phyloP scores from a whole-genome alignment of 441 rosid species.

The Flueggea neowawraea region DNA sequence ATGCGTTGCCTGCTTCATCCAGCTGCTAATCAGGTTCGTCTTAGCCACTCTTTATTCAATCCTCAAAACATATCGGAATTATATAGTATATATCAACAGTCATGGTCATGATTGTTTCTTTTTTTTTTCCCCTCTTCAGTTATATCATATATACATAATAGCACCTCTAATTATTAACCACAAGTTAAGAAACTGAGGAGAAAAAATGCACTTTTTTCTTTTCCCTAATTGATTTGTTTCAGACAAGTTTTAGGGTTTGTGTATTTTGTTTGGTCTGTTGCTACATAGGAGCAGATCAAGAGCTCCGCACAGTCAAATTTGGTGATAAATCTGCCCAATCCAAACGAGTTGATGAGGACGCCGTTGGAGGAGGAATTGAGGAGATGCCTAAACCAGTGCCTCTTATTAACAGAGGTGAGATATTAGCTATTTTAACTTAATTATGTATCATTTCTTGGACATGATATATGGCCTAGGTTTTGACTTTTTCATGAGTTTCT shows the following conservation, averaged over 20 bases:
- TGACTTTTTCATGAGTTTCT: too few relatives aligned
- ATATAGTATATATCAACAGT: too few relatives aligned
- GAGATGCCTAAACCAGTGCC: slow-evolving; percentile 59
- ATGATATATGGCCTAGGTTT: too few relatives aligned
- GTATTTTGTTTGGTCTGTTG: too few relatives aligned
- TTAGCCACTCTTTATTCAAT: slow-evolving; percentile 59
- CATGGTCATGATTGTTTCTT: too few relatives aligned
- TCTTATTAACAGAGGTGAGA: slow-evolving; percentile 71
- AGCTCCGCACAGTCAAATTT: slow-evolving; percentile 28
- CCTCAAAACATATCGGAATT: slow-evolving; percentile 41
- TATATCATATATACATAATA: too few relatives aligned
- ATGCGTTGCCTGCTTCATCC: slow-evolving; percentile 63
- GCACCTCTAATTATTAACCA: too few relatives aligned
- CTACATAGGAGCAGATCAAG: slow-evolving; percentile 60
- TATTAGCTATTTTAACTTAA: slow-evolving; percentile 11
- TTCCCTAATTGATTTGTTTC: too few relatives aligned
- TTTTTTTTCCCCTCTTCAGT: too few relatives aligned
- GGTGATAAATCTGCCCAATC: not conserved
- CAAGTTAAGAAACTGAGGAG: too few relatives aligned
- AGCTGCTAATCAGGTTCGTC: slow-evolving; percentile 71
- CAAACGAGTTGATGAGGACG: slow-evolving; percentile 58
- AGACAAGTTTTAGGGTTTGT: too few relatives aligned
- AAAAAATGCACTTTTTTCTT: not conserved
- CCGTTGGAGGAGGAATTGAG: slow-evolving; percentile 43
- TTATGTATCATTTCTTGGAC: too few relatives aligned